Percentiles rank a stretch among this genome's conserved stretches.
These are phyloP conservation scores for Escallonia herrerae DNA, from an alignment of 129 eudicot genomes.

Conservation along the genomic window DNA sequence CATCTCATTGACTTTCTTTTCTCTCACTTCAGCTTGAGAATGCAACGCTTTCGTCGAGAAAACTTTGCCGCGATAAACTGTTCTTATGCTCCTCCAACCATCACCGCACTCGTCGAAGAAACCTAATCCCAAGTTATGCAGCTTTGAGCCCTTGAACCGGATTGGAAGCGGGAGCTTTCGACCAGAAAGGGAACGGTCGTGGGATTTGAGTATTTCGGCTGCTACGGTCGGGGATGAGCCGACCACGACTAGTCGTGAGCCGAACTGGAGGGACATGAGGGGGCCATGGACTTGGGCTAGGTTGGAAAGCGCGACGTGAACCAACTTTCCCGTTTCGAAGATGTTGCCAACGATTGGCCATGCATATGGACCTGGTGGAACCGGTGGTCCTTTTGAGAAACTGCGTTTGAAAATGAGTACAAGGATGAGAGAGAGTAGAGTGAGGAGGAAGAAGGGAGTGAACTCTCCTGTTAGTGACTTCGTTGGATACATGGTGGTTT, in stretches of 20 bases:
- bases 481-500: not conserved
- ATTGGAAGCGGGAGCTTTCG: constrained; percentile 8
- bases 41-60: constrained; percentile 22
- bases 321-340: not conserved
- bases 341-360: constrained; percentile 27
- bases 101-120: constrained; percentile 13
- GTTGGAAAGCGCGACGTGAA: constrained; percentile 9
- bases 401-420: not conserved
- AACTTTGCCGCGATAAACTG: constrained; percentile 9
- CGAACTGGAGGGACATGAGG: constrained; percentile 12
- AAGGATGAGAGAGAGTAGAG: not conserved
- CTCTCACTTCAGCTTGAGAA: constrained; percentile 11
- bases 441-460: not conserved
- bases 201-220: constrained; percentile 10
- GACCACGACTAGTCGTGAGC: constrained; percentile 3
- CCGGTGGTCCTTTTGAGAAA: not conserved
- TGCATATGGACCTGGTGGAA: constrained; percentile 23
- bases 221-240: constrained; percentile 19
- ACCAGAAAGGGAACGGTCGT: constrained; percentile 16
- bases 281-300: constrained; percentile 15
- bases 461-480: not conserved
- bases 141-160: constrained; percentile 12
- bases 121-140: constrained; percentile 8
- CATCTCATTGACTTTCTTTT: constrained; percentile 13
- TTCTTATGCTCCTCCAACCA: constrained; percentile 6